Evolutionary conservation across 2,329 filamentous ascomycete genomes (phyloP), one percentile per base, ranked within the genome.

Genomic region (Exophiala spinifera): DNA sequence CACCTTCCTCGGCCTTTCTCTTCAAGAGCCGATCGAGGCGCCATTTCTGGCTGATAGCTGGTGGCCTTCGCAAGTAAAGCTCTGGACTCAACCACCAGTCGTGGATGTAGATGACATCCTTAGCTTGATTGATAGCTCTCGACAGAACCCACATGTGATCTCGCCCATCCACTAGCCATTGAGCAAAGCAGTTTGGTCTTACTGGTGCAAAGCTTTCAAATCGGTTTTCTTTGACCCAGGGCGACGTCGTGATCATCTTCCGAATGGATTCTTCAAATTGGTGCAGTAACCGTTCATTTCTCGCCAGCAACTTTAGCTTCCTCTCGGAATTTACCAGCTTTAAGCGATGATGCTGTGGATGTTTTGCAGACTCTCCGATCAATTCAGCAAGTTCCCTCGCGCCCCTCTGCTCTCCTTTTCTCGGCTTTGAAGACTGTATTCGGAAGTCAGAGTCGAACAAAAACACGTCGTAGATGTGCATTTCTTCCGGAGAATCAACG

Each of bases 101-200:
- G 69, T 99, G 94, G 59, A 99, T 97, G 72, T 97, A 97, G 64
- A 99, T 92, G 58, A 97, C 92, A 74, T 97, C 94, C 65, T 89
- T 89, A 7, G 94, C 94, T 84, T 96, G 96, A 68, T 90, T 94
- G 65, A 99, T 95, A 11, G 94, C 94, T 61, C 92, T 84, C 10
- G 92, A 97, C 6, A 97, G 91, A 69, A 96, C 95, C 94, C 94
- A 99, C 92, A 97, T 97, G 76, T 97, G 95, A 69, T 99, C 94
- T 63, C 94, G 84, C 14, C 89, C 94, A 71, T 99, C 94, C 0
- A 99, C 92, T 7, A 99, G 81, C 91, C 92, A 97, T 67, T 96
- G 91, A 1, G 91, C 91, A 73, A 92, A 94, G 23, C 94, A 91
- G 40, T 87, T 87, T 44, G 83, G 84, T 56, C 94, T 83, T 1